A percentile compares a stretch with the other conserved stretches of the same genome.
These are phyloP conservation scores for Alternaria gansuensis DNA, from an alignment of 2,329 filamentous ascomycete species.

Conservation along the genomic window DNA sequence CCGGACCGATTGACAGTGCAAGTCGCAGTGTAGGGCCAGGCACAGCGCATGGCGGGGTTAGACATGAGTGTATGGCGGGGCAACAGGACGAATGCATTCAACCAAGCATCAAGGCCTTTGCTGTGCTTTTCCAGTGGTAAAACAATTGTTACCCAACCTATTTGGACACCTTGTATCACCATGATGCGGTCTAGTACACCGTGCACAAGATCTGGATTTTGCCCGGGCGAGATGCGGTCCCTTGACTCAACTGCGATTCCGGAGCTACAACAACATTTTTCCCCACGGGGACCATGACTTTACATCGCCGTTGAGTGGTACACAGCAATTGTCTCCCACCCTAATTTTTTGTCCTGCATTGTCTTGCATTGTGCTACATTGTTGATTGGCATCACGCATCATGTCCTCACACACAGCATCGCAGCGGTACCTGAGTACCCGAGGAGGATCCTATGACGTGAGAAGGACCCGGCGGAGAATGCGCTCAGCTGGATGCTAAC, in stretches of 20 bases:
- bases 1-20: no score
- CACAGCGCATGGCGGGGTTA: conserved; percentile 20
- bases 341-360: conserved; percentile 6
- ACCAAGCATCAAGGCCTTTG: conserved; percentile 4
- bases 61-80: conserved; percentile 14
- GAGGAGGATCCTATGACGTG: conserved; percentile 70
- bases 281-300: conserved; percentile 35
- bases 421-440: conserved; percentile 69
- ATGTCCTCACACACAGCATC: conserved; percentile 62
- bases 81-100: conserved; percentile 10
- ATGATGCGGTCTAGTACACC: conserved; percentile 8
- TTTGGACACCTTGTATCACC: not conserved
- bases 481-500: conserved; percentile 26
- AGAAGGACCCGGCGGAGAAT: conserved; percentile 31
- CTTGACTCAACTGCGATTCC: conserved; percentile 43
- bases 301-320: conserved; percentile 9
- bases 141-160: not conserved
- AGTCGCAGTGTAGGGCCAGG: conserved; percentile 1
- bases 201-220: conserved; percentile 19
- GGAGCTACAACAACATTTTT: conserved; percentile 39
- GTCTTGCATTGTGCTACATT: conserved; percentile 14
- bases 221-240: conserved; percentile 21
- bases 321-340: conserved; percentile 15
- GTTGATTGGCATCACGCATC: conserved; percentile 19
- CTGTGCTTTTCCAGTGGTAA: not conserved